Evolutionary conservation across 164 flowering plant species (phyloP), one percentile per base, ranked within the genome.

Genomic region (Saururus chinensis): DNA sequence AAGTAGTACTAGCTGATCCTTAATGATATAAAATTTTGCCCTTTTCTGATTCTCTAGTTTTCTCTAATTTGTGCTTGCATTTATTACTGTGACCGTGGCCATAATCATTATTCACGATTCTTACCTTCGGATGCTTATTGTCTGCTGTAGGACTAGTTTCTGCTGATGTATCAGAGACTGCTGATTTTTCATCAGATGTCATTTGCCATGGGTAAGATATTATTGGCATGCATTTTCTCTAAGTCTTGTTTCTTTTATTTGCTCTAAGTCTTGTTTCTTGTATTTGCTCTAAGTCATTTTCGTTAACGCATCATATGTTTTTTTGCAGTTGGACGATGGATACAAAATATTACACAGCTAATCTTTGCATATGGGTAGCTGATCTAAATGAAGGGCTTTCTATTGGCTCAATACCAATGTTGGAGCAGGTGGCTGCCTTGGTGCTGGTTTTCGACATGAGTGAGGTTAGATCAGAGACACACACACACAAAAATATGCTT

Each of bases 361-460:
- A 93, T 79, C 87, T 93, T 69, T 77, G 95, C 17, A 51, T 93
- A 51, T 86, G 95, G 88, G 79, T 79, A 76, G 76, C 83, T 37
- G 89, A 89, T 79, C 84, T 93, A 56, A 76, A 70, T 41, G 83
- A 85, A 41, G 89, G 59, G 12, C 80, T 88, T 62, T 79, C 86
- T 21, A 40, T 77, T 12, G 60, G 53, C 7, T 25, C 66, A 41
- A 61, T 81, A 49, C 87, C 96, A 20, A 53, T 69, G 41, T 67
- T 62, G 30, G 60, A 80, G 40, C 76, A 63, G 53, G 56, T 82
- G 73, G 83, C 73, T 67, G 96, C 98, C 41, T 64, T 93, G 67
- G 88, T 93, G 69, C 78, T 93, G 97, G 97, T 93, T 66, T 93
- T 88, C 40, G 95, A 89, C 74, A 61, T 79, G 81, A 88, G 17